Conservation (phyloP, 2,329 filamentous ascomycete species). For the Trichoderma arundinaceum region DNA sequence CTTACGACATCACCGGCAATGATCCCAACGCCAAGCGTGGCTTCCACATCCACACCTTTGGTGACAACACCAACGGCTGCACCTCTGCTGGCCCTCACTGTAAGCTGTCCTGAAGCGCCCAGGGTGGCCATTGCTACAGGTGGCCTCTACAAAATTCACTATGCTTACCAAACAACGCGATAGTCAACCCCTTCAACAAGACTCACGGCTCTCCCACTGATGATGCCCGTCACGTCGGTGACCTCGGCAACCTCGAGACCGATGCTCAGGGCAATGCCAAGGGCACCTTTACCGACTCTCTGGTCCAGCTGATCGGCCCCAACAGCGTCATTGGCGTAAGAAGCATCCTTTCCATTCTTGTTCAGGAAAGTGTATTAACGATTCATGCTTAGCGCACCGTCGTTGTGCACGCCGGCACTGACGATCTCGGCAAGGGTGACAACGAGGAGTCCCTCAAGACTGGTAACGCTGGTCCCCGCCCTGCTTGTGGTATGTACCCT, state of each 20-base stretch:
- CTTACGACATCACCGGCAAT: slow-evolving; percentile 90
- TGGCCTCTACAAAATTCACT: background rate
- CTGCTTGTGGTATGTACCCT: slow-evolving; percentile 80
- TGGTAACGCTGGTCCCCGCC: slow-evolving; percentile 90
- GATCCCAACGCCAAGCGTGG: slow-evolving; percentile 95
- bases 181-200: slow-evolving; percentile 96
- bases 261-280: slow-evolving; percentile 89
- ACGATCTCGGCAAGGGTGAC: slow-evolving; percentile 92
- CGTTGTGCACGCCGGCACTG: slow-evolving; percentile 92
- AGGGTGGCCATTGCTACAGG: no score
- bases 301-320: slow-evolving; percentile 94
- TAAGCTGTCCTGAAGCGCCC: slow-evolving; percentile 54
- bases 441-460: slow-evolving; percentile 98
- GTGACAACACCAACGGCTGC: slow-evolving; percentile 99
- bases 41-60: slow-evolving; percentile 98
- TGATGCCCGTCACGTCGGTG: slow-evolving; percentile 89
- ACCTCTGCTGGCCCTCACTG: slow-evolving; percentile 97
- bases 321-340: slow-evolving; percentile 91
- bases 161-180: slow-evolving; percentile 30
- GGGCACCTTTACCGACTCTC: slow-evolving; percentile 78
- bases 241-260: slow-evolving; percentile 96
- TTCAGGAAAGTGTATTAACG: slow-evolving; percentile 10
- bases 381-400: slow-evolving; percentile 75
- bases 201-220: slow-evolving; percentile 87
- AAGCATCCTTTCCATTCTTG: slow-evolving; percentile 29